These are phyloP conservation scores for Basidiobolus meristosporus DNA, from an alignment of 371 early-diverging fungal genomes.

Conservation along the genomic window DNA sequence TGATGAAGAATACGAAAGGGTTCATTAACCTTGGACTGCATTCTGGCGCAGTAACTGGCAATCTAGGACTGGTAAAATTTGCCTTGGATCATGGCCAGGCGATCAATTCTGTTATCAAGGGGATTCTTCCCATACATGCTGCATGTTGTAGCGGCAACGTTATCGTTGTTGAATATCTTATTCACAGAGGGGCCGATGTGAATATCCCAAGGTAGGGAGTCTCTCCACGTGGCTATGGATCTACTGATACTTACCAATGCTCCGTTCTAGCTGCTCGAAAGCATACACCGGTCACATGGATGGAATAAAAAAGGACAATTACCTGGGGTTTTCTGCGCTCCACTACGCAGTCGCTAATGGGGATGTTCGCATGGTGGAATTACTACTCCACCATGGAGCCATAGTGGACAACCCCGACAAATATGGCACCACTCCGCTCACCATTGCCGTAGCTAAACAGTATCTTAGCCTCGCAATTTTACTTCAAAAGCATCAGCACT, in stretches of 20 bases:
- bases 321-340: constrained; percentile 44
- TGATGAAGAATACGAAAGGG: too few relatives aligned
- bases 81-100: constrained; percentile 46
- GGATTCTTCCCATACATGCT: constrained; percentile 46
- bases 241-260: too few relatives aligned
- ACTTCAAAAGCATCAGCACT: too few relatives aligned
- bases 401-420: too few relatives aligned
- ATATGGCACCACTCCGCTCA: too few relatives aligned
- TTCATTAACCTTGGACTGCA: constrained; percentile 33
- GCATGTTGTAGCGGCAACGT: constrained; percentile 43
- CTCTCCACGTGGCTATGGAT: too few relatives aligned
- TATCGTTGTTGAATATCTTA: constrained; percentile 40
- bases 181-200: constrained; percentile 50
- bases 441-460: too few relatives aligned
- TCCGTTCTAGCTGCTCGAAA: too few relatives aligned
- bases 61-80: constrained; percentile 48
- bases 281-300: constrained; percentile 9
- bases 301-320: constrained; percentile 12
- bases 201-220: constrained; percentile 41
- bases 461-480: too few relatives aligned
- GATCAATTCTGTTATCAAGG: constrained; percentile 45
- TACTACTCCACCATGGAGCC: too few relatives aligned
- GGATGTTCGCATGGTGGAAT: constrained; percentile 27
- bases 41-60: constrained; percentile 39
- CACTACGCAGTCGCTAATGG: constrained; percentile 61